phyloP scores from a whole-genome alignment of 2,329 filamentous ascomycete species.

The Calonectria crousiana region DNA sequence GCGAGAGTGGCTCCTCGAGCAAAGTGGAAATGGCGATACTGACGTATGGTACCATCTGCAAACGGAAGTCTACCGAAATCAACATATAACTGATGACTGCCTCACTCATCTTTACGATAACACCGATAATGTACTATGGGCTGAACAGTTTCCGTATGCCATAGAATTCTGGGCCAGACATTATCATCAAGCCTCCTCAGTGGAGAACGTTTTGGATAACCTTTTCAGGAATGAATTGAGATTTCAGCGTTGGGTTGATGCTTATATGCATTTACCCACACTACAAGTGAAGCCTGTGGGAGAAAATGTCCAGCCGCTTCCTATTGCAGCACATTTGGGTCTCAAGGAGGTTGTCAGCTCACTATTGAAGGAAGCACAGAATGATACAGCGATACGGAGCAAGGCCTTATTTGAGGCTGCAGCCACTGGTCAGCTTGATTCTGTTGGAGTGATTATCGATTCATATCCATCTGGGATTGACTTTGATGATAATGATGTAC shows the following conservation, averaged over 20 bases:
- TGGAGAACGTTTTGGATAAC: background rate
- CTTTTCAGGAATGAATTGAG: background rate
- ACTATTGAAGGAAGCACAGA: too few species aligned
- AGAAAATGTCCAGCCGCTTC: background rate
- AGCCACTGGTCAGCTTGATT: background rate
- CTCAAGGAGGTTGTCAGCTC: background rate
- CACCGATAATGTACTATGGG: background rate
- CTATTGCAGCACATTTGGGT: conserved; percentile 15
- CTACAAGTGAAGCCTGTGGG: background rate
- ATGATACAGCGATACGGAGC: background rate
- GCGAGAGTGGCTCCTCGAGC: background rate
- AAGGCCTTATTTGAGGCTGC: conserved; percentile 12
- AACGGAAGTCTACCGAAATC: background rate
- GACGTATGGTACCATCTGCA: conserved; percentile 5
- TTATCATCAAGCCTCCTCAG: background rate
- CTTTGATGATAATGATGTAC: background rate
- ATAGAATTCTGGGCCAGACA: conserved; percentile 10
- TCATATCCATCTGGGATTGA: background rate
- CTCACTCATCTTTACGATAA: background rate
- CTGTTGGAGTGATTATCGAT: background rate
- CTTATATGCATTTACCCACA: conserved; percentile 1
- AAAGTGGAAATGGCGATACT: background rate
- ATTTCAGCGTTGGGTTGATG: conserved; percentile 6
- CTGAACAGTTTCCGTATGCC: conserved; percentile 3
- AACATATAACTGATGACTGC: background rate